Evolutionary conservation across 129 eudicot genomes (phyloP).

Genomic region (Flaveria robusta): DNA sequence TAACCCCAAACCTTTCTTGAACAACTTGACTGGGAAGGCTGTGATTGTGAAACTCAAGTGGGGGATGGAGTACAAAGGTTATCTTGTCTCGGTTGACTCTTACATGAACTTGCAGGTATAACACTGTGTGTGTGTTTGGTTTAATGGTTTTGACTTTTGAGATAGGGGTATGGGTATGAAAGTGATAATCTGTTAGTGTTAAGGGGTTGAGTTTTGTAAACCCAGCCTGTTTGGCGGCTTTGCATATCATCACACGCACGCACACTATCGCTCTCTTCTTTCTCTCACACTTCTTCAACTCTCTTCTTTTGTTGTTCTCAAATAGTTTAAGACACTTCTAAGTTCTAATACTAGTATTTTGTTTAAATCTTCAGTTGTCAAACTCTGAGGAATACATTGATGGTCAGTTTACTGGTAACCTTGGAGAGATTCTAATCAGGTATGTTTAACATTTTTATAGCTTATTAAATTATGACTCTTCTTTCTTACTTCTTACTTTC

Average conservation of each 20-base stretch:
- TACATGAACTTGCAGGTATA: conserved; percentile 90
- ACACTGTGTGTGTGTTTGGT: not conserved
- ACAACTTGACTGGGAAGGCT: conserved; percentile 83
- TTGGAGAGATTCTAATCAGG: conserved; percentile 96
- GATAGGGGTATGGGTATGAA: not conserved
- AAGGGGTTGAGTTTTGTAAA: conserved; percentile 8
- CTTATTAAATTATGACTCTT: not conserved
- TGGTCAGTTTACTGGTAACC: conserved; percentile 74
- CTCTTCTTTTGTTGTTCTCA: not conserved
- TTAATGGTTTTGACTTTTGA: not conserved
- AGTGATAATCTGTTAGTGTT: not conserved
- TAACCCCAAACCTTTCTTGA: conserved; percentile 84
- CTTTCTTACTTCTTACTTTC: not conserved
- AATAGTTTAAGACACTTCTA: not conserved
- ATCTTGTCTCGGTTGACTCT: conserved; percentile 79
- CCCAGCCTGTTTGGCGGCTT: not conserved
- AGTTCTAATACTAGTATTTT: conserved; percentile 11
- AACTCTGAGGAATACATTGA: conserved; percentile 90
- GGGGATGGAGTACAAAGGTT: conserved; percentile 98
- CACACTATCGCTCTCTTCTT: not conserved
- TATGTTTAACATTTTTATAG: conserved; percentile 17
- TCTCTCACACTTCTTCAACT: not conserved
- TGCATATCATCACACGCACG: not conserved
- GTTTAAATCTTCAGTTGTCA: conserved; percentile 58
- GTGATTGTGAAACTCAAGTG: conserved; percentile 85